Evolutionary conservation across 2,329 filamentous ascomycete genomes (phyloP).

Genomic region (Penicillium sclerotigenum): DNA sequence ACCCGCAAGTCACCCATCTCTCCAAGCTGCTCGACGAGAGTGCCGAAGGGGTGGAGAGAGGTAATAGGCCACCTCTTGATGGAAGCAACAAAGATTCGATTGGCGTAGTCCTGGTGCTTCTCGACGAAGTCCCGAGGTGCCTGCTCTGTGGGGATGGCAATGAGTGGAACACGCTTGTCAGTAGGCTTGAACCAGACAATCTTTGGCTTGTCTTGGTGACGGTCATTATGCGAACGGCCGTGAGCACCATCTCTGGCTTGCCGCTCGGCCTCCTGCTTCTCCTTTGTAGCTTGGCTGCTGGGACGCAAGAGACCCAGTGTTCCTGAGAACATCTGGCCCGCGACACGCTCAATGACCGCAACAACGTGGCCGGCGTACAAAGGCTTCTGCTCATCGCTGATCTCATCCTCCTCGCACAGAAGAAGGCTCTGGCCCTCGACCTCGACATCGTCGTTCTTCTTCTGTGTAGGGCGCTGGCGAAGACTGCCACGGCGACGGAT

Average conservation of each 20-base stretch:
- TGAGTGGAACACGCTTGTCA: constrained; percentile 95
- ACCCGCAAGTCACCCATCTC: constrained; percentile 97
- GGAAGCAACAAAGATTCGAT: constrained; percentile 96
- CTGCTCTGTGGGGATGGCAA: constrained; percentile 97
- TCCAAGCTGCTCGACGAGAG: constrained; percentile 92
- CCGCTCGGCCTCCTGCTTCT: constrained; percentile 97
- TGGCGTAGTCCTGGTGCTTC: constrained; percentile 95
- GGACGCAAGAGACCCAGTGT: constrained; percentile 90
- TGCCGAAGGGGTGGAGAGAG: constrained; percentile 97
- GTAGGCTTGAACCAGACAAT: constrained; percentile 99
- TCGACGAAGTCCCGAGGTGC: constrained; percentile 97
- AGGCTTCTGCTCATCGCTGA: constrained; percentile 96
- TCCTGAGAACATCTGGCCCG: constrained; percentile 98
- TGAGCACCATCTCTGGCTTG: constrained; percentile 79
- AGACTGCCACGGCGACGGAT: constrained; percentile 91
- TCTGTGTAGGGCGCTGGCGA: constrained; percentile 93
- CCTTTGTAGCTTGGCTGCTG: constrained; percentile 97
- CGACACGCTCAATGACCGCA: constrained; percentile 92
- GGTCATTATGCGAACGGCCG: constrained; percentile 71
- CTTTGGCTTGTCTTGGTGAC: constrained; percentile 94
- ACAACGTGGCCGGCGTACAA: constrained; percentile 96
- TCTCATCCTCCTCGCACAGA: constrained; percentile 96
- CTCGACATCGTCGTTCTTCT: constrained; percentile 99
- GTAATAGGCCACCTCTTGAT: constrained; percentile 99
- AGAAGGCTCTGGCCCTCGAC: constrained; percentile 96